A percentile compares a stretch with the other conserved stretches of the same genome.
phyloP scores from a whole-genome alignment of 257 asterid species.

The Catharanthus roseus region DNA sequence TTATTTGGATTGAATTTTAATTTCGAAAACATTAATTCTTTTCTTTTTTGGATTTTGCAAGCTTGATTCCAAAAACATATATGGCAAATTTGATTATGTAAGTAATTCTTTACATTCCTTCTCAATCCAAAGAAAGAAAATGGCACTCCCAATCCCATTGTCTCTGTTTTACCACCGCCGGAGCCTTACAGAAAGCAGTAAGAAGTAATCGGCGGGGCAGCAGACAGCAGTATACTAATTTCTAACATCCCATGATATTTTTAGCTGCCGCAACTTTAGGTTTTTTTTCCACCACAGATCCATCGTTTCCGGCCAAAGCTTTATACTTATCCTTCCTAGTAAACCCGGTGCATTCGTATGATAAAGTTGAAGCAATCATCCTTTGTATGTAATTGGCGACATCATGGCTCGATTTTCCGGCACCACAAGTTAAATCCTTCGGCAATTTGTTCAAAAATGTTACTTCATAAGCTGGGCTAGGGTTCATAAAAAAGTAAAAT shows the following conservation, averaged over 20 bases:
- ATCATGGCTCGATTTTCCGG: constrained; percentile 69
- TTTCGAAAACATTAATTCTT: no score
- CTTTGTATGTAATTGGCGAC: constrained; percentile 75
- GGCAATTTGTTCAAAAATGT: constrained; percentile 65
- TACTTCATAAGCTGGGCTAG: constrained; percentile 71
- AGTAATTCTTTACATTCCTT: no score
- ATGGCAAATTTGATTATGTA: no score
- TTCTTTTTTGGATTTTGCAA: no score
- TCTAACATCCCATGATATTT: constrained; percentile 43
- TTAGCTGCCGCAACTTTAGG: constrained; percentile 16
- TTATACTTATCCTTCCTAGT: constrained; percentile 82
- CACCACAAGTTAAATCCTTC: constrained; percentile 37
- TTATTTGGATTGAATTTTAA: no score
- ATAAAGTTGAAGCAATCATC: constrained; percentile 50
- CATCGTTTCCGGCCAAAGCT: constrained; percentile 80
- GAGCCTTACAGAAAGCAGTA: no score
- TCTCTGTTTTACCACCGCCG: no score
- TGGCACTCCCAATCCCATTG: no score
- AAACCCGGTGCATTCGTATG: constrained; percentile 66
- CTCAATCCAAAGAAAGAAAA: no score
- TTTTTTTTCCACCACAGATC: constrained; percentile 42
- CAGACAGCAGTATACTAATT: no score
- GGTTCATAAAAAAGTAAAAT: constrained; percentile 80
- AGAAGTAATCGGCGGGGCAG: no score
- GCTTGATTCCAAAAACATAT: no score